These are phyloP conservation scores for Trametes meyenii DNA, from an alignment of 768 basidiomycete species.

Conservation along the genomic window DNA sequence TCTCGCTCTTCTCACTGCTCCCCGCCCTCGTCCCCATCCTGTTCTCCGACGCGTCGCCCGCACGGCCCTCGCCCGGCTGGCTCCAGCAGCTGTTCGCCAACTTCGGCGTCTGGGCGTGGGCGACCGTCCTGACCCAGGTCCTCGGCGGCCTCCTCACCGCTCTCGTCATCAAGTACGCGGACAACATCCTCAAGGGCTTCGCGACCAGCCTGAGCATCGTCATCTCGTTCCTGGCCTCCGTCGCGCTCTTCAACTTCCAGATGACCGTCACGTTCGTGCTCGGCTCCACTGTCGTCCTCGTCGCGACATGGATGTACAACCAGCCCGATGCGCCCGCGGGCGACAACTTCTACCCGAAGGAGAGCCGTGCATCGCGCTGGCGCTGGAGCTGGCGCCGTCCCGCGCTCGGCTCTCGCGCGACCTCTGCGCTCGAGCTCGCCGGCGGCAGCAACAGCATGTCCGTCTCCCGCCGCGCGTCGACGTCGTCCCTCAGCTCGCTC, in stretches of 20 bases:
- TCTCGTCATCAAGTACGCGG: slow-evolving; percentile 92
- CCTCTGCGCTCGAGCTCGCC: slow-evolving; percentile 30
- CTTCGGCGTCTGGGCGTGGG: slow-evolving; percentile 92
- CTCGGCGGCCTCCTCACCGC: slow-evolving; percentile 92
- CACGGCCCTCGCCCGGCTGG: slow-evolving; percentile 30
- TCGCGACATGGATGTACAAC: slow-evolving; percentile 94
- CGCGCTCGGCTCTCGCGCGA: slow-evolving; percentile 21
- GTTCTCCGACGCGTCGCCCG: slow-evolving; percentile 46
- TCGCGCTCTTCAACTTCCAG: slow-evolving; percentile 86
- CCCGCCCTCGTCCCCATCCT: slow-evolving; percentile 84
- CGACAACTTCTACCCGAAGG: slow-evolving; percentile 18
- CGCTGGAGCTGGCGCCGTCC: slow-evolving; percentile 29
- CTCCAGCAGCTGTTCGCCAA: slow-evolving; percentile 68
- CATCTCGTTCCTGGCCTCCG: slow-evolving; percentile 90
- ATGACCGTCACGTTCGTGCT: slow-evolving; percentile 86
- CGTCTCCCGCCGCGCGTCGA: slow-evolving; percentile 34
- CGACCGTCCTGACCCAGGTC: slow-evolving; percentile 85
- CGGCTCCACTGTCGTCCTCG: slow-evolving; percentile 81
- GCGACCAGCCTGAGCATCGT: slow-evolving; percentile 94
- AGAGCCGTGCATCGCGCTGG: slow-evolving; percentile 22
- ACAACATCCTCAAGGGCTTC: slow-evolving; percentile 92
- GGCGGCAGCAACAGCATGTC: slow-evolving; percentile 23
- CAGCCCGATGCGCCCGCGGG: slow-evolving; percentile 47
- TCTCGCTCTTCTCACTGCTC: slow-evolving; percentile 90
- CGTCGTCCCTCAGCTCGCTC: slow-evolving; percentile 33